A percentile compares a stretch with the other conserved stretches of the same genome.
phyloP scores from a whole-genome alignment of 129 eudicot genomes.

The Arctium minus region DNA sequence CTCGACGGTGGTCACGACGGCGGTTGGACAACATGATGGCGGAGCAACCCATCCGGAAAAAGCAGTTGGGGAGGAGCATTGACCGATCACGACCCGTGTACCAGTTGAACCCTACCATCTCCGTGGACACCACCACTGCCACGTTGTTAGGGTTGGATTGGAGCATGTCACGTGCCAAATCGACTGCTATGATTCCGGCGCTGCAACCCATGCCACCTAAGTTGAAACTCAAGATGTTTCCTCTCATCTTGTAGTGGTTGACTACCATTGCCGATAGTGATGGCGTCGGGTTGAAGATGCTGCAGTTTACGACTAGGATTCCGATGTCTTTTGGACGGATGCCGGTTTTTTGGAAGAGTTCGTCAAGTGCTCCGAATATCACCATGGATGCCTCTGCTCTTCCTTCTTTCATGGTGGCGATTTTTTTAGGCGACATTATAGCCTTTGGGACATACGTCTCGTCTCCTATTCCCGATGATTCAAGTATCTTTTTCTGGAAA shows the following conservation, averaged over 20 bases:
- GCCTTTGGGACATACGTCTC: slow-evolving; percentile 80
- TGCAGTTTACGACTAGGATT: slow-evolving; percentile 74
- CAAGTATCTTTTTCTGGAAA: slow-evolving; percentile 61
- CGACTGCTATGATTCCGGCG: slow-evolving; percentile 77
- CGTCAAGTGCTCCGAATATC: slow-evolving; percentile 88
- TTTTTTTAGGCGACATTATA: slow-evolving; percentile 45
- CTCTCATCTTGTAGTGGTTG: slow-evolving; percentile 92
- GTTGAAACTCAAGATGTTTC: slow-evolving; percentile 73
- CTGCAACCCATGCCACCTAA: slow-evolving; percentile 97
- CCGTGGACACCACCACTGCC: slow-evolving; percentile 88
- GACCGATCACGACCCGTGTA: slow-evolving; percentile 72
- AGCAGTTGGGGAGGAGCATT: slow-evolving; percentile 89
- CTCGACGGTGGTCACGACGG: slow-evolving; percentile 56
- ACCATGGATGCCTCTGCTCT: slow-evolving; percentile 77
- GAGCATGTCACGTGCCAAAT: slow-evolving; percentile 84
- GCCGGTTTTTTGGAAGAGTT: slow-evolving; percentile 63
- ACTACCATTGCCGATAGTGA: slow-evolving; percentile 92
- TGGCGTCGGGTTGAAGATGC: slow-evolving; percentile 88
- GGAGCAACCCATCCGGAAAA: slow-evolving; percentile 92
- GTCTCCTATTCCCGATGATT: slow-evolving; percentile 83
- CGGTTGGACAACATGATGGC: slow-evolving; percentile 78
- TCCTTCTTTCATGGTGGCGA: slow-evolving; percentile 86
- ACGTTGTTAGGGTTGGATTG: slow-evolving; percentile 72
- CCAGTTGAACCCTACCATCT: slow-evolving; percentile 89
- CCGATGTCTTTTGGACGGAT: slow-evolving; percentile 80